Base-by-base conservation (phyloP, 805 yeast species). In the Metschnikowia reukaufii region DNA sequence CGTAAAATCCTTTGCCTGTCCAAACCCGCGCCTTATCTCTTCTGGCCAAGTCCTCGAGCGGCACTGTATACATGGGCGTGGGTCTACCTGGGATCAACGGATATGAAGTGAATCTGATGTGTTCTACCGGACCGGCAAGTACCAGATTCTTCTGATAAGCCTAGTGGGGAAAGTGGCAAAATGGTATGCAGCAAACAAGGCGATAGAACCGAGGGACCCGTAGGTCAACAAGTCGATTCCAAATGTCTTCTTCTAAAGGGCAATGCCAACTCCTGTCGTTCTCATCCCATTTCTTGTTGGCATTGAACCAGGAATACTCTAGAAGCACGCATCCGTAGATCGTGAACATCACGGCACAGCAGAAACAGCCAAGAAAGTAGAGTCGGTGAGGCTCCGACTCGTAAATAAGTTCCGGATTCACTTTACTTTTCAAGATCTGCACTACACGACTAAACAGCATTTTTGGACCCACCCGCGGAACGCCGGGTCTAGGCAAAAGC, bases 1-100 rank as follows among this genome's bases (percentile, higher is more conserved):
- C 95, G 61, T 88, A 88, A 59, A 86, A 84, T 1, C 96, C 96
- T 51, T 83, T 82, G n/a, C 90, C 91, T 0, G 96, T 86, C 82
- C 89, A 88, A 4, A 88, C 81, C 53, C 86, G 81, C 7, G 88
- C 74, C 48, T 78, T 75, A 47, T 76, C 77, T 42, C 82, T 81
- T 49, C 90, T 74, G 27, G 67, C 65, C 42, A 88, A 52, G 39
- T 74, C 66, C 31, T 70, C 70, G 39, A 88, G 60, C 2, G 92
- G 90, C 27, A 86, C 68, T 0, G 88, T 82, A 49, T 77, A 76
- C 9, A 86, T 83, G 0, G 95, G 92, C 0, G 94, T 83, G 1
- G 94, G 83, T 40, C 81, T 68, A 9, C 86, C 86, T 0, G 96
- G 96, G 12, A 88, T 52, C 39, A 83, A 55, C 1, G 96, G 91